Conservation (phyloP, 192 early-diverging fungal genomes). For the Backusella sp. region DNA sequence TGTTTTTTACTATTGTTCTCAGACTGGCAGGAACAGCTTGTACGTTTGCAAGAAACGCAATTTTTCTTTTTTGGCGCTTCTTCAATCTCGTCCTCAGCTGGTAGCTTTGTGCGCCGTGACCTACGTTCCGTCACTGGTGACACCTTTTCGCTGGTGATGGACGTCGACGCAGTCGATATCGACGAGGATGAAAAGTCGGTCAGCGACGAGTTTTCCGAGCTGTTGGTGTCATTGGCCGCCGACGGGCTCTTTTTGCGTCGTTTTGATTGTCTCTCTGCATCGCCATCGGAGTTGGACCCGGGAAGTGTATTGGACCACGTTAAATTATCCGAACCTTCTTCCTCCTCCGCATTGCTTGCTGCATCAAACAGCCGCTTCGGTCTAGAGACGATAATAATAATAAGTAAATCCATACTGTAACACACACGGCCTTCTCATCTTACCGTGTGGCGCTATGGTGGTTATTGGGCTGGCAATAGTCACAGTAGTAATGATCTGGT, state of each 20-base stretch:
- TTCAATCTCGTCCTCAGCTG: constrained; percentile 6
- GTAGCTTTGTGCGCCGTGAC: constrained; percentile 4
- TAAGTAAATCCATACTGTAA: too few relatives aligned
- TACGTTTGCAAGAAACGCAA: constrained; percentile 1
- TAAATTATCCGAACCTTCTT: not conserved
- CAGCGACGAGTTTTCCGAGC: not conserved
- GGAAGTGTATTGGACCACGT: not conserved
- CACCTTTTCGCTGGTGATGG: not conserved
- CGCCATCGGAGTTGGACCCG: not conserved
- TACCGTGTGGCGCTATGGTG: constrained; percentile 62
- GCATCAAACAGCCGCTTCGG: constrained; percentile 3
- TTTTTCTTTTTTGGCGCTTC: constrained; percentile 9
- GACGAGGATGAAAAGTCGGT: not conserved
- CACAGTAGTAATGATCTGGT: constrained; percentile 92
- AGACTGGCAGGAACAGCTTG: not conserved
- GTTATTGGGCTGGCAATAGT: constrained; percentile 81
- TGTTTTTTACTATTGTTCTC: not conserved
- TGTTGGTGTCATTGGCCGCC: not conserved
- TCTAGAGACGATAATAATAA: not conserved
- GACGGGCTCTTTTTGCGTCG: not conserved
- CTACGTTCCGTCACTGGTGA: not conserved
- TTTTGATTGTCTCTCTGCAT: constrained; percentile 7
- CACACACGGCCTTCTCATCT: not conserved
- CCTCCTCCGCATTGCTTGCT: not conserved
- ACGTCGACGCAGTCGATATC: not conserved